Conservation (phyloP, 164 flowering plant genomes). For the Vitis riparia region DNA sequence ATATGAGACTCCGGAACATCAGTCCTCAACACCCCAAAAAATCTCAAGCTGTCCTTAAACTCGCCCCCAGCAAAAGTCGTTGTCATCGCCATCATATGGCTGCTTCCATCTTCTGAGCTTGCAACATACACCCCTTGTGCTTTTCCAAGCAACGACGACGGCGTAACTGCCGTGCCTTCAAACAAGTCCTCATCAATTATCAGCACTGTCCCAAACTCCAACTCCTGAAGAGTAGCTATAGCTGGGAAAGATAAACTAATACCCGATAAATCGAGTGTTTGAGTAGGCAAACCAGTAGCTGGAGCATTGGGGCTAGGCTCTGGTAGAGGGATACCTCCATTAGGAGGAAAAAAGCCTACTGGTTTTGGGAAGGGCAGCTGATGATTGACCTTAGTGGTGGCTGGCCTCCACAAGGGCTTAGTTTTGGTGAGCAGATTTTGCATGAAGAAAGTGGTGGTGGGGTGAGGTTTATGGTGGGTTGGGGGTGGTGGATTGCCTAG, state of each 20-base stretch:
- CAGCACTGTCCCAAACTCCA: slow-evolving; percentile 33
- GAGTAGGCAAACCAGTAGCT: slow-evolving; percentile 12
- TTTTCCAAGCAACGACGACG: slow-evolving; percentile 35
- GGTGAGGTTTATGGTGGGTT: slow-evolving; percentile 14
- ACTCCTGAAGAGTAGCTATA: slow-evolving; percentile 32
- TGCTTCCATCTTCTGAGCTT: slow-evolving; percentile 41
- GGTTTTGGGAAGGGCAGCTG: slow-evolving; percentile 36
- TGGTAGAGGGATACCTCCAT: slow-evolving; percentile 23
- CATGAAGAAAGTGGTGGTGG: slow-evolving; percentile 31
- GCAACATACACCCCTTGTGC: slow-evolving; percentile 52
- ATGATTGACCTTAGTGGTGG: slow-evolving; percentile 14
- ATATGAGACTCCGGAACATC: slow-evolving; percentile 47
- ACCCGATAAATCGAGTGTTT: slow-evolving; percentile 23
- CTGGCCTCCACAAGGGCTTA: slow-evolving; percentile 9
- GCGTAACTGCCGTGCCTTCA: slow-evolving; percentile 7
- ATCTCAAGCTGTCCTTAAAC: slow-evolving; percentile 40
- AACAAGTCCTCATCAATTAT: slow-evolving; percentile 29
- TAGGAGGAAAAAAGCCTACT: slow-evolving; percentile 31
- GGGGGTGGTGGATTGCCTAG: slow-evolving; percentile 24
- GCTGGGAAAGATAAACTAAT: slow-evolving; percentile 26
- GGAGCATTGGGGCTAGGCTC: slow-evolving; percentile 16
- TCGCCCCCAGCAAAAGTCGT: slow-evolving; percentile 22
- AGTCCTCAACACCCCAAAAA: slow-evolving; percentile 47
- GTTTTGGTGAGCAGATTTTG: slow-evolving; percentile 21
- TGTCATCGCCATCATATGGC: slow-evolving; percentile 56